Conservation (phyloP, 148 eudicot genomes). For the Vaccinium macrocarpon region DNA sequence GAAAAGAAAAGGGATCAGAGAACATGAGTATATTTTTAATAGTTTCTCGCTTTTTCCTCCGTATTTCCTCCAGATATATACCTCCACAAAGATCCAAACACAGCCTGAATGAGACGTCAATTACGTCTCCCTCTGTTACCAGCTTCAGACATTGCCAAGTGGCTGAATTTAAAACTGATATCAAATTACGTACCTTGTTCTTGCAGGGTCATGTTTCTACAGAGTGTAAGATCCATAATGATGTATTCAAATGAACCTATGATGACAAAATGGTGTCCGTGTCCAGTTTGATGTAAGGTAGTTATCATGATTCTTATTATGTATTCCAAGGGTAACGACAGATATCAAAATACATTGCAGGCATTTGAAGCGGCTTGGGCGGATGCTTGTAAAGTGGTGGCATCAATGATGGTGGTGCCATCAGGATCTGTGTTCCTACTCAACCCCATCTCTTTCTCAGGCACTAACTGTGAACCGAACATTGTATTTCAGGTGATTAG, state of each 20-base stretch:
- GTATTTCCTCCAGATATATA: too few species aligned
- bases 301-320: background rate
- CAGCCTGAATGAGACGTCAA: too few species aligned
- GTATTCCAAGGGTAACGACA: background rate
- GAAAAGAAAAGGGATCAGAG: too few species aligned
- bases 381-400: slow-evolving; percentile 69
- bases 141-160: too few species aligned
- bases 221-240: background rate
- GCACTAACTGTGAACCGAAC: slow-evolving; percentile 63
- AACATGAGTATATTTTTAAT: too few species aligned
- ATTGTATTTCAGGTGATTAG: slow-evolving; percentile 73
- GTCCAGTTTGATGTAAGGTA: background rate
- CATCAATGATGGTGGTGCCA: slow-evolving; percentile 71
- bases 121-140: too few species aligned
- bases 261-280: background rate
- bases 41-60: too few species aligned
- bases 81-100: too few species aligned
- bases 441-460: slow-evolving; percentile 85
- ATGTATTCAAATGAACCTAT: background rate
- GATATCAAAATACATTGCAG: slow-evolving; percentile 28
- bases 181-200: too few species aligned
- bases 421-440: slow-evolving; percentile 59
- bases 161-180: too few species aligned
- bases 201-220: background rate
- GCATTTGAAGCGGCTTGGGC: slow-evolving; percentile 91